Base-by-base conservation (phyloP, 352 stramenopile genomes). In the Globisporangium takayamanum region DNA sequence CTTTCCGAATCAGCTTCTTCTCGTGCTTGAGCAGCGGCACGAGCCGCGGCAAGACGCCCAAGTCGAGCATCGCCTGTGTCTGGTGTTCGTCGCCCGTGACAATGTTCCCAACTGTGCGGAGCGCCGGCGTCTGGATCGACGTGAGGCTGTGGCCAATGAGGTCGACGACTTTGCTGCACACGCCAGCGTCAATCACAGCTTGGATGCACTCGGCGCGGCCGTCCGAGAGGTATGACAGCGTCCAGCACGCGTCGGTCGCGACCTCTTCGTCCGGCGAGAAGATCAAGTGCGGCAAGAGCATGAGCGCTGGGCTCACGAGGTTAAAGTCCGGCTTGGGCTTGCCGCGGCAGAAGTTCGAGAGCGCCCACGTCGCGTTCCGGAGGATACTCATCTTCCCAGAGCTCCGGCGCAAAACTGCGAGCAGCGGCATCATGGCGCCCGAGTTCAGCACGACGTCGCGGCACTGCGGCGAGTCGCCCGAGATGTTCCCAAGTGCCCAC, bases 401-500 rank as follows among this genome's bases (percentile, higher is more conserved):
- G 57, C 93, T 91, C 62, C 63, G 63, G 18, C 68, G 59, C 33
- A 80, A 53, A 41, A 80, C 72, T 1, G 68, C 53, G 0, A 79
- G 50, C 28, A 99, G 80, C 14, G 96, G 94, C 53, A 89, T 80
- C 75, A 99, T 94, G 3, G 95, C 95, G 47, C 93, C 92, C 42
- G 72, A 80, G 50, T 89, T 77, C 26, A 99, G 80, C 0, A 99
- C 96, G 45, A 97, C 78, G 73, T 99, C 97, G 50, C 97, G 85
- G 71, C 94, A 99, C 52, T 97, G 81, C 20, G 95, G 89, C 16
- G 92, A 99, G 74, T 99, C 98, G 41, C 97, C 97, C 20, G 97
- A 95, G 68, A 99, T 99, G 73, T 99, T 99, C 53, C 97, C 97
- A 11, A 99, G 76, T 14, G 97, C 97, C 98, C 98, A 99, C 11